Evolutionary conservation across 2,329 filamentous ascomycete genomes (phyloP).

Genomic region (Nigrograna mackinnonii): DNA sequence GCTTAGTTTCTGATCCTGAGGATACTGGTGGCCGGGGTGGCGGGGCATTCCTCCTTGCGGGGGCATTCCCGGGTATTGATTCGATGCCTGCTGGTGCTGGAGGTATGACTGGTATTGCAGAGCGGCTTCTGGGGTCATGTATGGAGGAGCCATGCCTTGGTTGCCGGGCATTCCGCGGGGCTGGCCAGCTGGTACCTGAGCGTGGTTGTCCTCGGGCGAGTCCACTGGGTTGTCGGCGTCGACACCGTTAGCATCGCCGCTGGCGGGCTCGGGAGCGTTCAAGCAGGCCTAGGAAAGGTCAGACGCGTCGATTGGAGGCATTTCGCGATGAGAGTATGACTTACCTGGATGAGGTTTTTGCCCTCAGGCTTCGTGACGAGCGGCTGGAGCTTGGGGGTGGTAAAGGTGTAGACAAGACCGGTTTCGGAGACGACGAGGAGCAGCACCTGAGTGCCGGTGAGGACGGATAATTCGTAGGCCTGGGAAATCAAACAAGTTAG

Average conservation of each 20-base stretch:
- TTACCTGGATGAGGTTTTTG: slow-evolving; percentile 98
- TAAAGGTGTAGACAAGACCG: slow-evolving; percentile 96
- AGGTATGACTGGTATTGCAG: slow-evolving; percentile 87
- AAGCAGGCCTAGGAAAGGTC: slow-evolving; percentile 76
- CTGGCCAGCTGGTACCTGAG: slow-evolving; percentile 75
- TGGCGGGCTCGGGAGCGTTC: slow-evolving; percentile 89
- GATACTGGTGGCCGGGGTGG: slow-evolving; percentile 67
- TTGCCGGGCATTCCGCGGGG: slow-evolving; percentile 64
- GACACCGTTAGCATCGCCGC: slow-evolving; percentile 69
- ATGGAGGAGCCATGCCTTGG: slow-evolving; percentile 68
- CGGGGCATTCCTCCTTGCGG: slow-evolving; percentile 73
- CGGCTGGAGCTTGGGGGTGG: slow-evolving; percentile 96
- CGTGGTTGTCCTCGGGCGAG: slow-evolving; percentile 87
- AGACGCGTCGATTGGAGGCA: slow-evolving; percentile 24
- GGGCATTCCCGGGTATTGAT: slow-evolving; percentile 75
- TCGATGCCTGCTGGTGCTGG: slow-evolving; percentile 65
- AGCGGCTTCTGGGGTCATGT: slow-evolving; percentile 68
- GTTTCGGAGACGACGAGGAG: slow-evolving; percentile 97
- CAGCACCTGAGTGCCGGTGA: slow-evolving; percentile 96
- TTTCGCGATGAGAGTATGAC: slow-evolving; percentile 29
- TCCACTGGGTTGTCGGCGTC: slow-evolving; percentile 65
- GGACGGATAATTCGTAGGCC: slow-evolving; percentile 96
- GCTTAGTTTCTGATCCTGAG: slow-evolving; percentile 58
- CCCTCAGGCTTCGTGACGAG: slow-evolving; percentile 98
- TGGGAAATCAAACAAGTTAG: slow-evolving; percentile 45